phyloP scores from a whole-genome alignment of 2,329 filamentous ascomycete species.

The Aspergillus pseudonomiae region DNA sequence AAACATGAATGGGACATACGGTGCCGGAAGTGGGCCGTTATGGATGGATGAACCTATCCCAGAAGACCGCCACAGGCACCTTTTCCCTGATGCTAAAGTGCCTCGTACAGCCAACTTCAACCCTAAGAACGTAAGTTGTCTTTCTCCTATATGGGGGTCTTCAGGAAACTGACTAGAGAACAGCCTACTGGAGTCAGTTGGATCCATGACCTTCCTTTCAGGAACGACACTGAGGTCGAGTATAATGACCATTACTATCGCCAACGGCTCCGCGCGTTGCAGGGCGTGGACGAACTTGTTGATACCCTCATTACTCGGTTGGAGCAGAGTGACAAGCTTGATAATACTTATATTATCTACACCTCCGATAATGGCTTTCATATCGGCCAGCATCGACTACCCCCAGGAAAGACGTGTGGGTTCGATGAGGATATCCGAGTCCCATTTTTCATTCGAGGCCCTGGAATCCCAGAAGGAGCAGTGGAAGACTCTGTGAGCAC shows the following conservation, averaged over 20 bases:
- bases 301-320: conserved; percentile 48
- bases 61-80: conserved; percentile 61
- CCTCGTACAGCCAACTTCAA: conserved; percentile 70
- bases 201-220: conserved; percentile 47
- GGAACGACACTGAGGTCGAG: conserved; percentile 51
- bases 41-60: conserved; percentile 58
- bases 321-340: conserved; percentile 44
- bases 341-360: conserved; percentile 63
- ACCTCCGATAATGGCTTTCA: conserved; percentile 65
- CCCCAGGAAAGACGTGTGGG: conserved; percentile 60
- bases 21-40: conserved; percentile 19
- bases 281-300: conserved; percentile 59
- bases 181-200: conserved; percentile 51
- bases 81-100: conserved; percentile 63
- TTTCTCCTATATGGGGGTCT: no score
- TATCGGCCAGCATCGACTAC: conserved; percentile 61
- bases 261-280: conserved; percentile 52
- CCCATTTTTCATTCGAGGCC: conserved; percentile 63
- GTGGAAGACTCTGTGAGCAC: conserved; percentile 56
- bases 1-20: conserved; percentile 45
- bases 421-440: conserved; percentile 65
- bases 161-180: background rate
- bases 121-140: conserved; percentile 53
- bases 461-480: conserved; percentile 52
- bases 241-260: conserved; percentile 59